A percentile compares a stretch with the other conserved stretches of the same genome.
Conservation (phyloP, 2,329 filamentous ascomycete genomes). For the Aspergillus sp. region DNA sequence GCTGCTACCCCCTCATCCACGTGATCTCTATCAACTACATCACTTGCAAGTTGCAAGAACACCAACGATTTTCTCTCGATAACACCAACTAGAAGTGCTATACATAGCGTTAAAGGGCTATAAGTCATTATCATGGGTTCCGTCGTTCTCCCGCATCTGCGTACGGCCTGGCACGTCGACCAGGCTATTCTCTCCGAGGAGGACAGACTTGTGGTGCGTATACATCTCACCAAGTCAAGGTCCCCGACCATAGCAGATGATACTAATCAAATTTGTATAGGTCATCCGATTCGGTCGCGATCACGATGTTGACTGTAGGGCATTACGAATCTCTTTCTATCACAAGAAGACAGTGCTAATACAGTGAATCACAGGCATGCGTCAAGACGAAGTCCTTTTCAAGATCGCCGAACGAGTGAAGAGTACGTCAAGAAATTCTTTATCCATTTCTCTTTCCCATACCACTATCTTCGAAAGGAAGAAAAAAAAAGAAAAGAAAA, state of each 20-base stretch:
- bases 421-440: constrained; percentile 47
- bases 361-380: constrained; percentile 54
- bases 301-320: constrained; percentile 69
- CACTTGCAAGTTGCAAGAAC: background rate
- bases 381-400: constrained; percentile 91
- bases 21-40: background rate
- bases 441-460: background rate
- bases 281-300: constrained; percentile 93
- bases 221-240: background rate
- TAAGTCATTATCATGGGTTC: constrained; percentile 64
- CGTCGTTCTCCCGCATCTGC: constrained; percentile 87
- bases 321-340: background rate
- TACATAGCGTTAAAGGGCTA: background rate
- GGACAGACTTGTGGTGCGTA: constrained; percentile 66
- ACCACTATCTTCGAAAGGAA: too few relatives aligned
- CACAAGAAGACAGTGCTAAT: constrained; percentile 20
- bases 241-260: background rate
- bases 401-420: constrained; percentile 91
- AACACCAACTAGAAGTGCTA: background rate
- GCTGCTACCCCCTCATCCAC: background rate
- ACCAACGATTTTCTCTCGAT: background rate
- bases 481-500: too few relatives aligned
- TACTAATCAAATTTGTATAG: constrained; percentile 38
- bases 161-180: constrained; percentile 96
- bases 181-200: constrained; percentile 91